Evolutionary conservation across 495 filamentous ascomycete species (phyloP).

Genomic region (Talaromyces borbonicus): DNA sequence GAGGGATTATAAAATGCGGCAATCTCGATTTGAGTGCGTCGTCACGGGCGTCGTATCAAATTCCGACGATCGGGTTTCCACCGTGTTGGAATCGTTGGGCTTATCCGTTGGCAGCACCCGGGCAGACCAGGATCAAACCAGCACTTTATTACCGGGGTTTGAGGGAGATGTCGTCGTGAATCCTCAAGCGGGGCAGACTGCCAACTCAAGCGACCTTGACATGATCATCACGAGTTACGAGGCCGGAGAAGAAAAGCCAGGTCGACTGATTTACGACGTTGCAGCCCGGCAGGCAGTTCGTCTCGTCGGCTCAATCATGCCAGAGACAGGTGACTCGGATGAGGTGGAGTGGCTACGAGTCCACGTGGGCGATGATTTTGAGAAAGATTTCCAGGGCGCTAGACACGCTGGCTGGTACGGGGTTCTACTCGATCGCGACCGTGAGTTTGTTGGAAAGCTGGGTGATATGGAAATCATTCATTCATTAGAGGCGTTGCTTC

Average conservation of each 20-base stretch:
- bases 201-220: conserved; percentile 41
- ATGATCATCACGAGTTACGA: conserved; percentile 67
- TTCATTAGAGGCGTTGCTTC: conserved; percentile 14
- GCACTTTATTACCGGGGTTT: conserved; percentile 30
- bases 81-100: conserved; percentile 51
- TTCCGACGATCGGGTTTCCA: conserved; percentile 61
- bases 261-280: conserved; percentile 50
- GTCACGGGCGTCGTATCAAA: conserved; percentile 65
- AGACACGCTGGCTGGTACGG: conserved; percentile 53
- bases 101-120: conserved; percentile 39
- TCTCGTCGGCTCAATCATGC: not conserved
- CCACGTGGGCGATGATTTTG: conserved; percentile 59
- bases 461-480: conserved; percentile 14
- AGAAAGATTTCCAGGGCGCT: conserved; percentile 55
- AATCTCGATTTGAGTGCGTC: conserved; percentile 21
- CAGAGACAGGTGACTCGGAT: not conserved
- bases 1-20: conserved; percentile 8
- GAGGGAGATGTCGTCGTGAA: conserved; percentile 18
- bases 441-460: conserved; percentile 4
- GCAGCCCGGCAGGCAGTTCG: conserved; percentile 30
- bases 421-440: conserved; percentile 37
- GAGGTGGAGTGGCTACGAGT: conserved; percentile 36
- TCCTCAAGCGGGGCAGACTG: not conserved
- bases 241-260: conserved; percentile 59
- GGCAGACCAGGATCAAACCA: conserved; percentile 24